These are phyloP conservation scores for Alternaria metachromatica DNA, from an alignment of 2,329 filamentous ascomycete species.

Conservation along the genomic window DNA sequence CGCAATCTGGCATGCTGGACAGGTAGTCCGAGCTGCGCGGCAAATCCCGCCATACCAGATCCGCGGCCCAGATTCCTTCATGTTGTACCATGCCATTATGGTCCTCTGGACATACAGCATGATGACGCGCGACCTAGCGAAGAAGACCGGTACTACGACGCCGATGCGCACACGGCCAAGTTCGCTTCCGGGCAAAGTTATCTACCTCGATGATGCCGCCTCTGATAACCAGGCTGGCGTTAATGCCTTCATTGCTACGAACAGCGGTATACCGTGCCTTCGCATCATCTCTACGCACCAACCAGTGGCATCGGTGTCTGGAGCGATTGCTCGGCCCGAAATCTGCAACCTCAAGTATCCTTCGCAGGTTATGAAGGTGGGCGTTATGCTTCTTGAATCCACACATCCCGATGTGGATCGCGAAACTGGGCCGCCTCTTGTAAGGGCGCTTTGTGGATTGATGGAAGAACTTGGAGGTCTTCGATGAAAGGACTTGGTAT, in stretches of 20 bases:
- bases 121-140: conserved; percentile 23
- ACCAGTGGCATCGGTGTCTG: not conserved
- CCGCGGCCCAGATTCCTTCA: conserved; percentile 26
- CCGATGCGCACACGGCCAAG: not conserved
- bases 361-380: conserved; percentile 25
- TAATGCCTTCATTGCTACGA: conserved; percentile 17
- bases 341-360: conserved; percentile 20
- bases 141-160: conserved; percentile 12
- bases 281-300: not conserved
- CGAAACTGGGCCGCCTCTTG: conserved; percentile 21
- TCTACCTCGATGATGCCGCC: conserved; percentile 18
- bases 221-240: conserved; percentile 12
- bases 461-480: conserved; percentile 3
- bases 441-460: conserved; percentile 25
- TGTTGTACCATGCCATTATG: conserved; percentile 29
- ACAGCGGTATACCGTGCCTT: conserved; percentile 17
- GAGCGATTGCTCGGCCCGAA: not conserved
- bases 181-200: not conserved
- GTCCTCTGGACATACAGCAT: conserved; percentile 36
- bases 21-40: conserved; percentile 21
- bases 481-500: not conserved
- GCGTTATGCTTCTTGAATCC: conserved; percentile 22
- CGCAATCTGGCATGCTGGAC: conserved; percentile 25
- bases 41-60: conserved; percentile 24
- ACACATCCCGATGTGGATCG: conserved; percentile 25